Evolutionary conservation across 192 early-diverging fungal species (phyloP).

Genomic region (Coemansia sp.): DNA sequence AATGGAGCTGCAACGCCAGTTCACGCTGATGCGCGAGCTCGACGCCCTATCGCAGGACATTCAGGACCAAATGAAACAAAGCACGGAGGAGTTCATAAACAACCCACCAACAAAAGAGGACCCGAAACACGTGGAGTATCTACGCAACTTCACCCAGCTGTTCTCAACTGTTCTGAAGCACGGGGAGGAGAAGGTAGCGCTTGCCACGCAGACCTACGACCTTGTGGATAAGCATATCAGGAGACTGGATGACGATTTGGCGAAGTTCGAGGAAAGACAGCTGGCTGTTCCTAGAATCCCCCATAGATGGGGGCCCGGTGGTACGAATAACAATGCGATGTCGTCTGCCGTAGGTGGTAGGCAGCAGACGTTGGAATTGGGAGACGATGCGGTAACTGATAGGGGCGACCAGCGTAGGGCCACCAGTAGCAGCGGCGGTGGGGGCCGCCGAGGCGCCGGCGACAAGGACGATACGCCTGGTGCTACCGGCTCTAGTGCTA

Average conservation of each 20-base stretch:
- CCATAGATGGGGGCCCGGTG: slow-evolving; percentile 36
- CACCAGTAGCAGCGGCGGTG: not conserved
- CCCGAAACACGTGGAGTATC: slow-evolving; percentile 52
- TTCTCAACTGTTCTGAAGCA: slow-evolving; percentile 80
- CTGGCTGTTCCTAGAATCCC: slow-evolving; percentile 59
- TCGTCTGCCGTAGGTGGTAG: not conserved
- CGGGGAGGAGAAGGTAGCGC: slow-evolving; percentile 90
- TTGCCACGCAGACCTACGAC: slow-evolving; percentile 93
- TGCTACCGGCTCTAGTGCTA: not conserved
- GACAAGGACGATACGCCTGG: not conserved
- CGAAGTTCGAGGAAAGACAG: slow-evolving; percentile 90
- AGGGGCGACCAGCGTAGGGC: not conserved
- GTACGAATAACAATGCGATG: not conserved
- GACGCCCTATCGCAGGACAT: slow-evolving; percentile 74
- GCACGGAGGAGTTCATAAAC: slow-evolving; percentile 74
- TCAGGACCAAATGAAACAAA: slow-evolving; percentile 65
- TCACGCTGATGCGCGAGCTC: slow-evolving; percentile 92
- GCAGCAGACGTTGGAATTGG: too few relatives aligned
- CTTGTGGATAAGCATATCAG: slow-evolving; percentile 90
- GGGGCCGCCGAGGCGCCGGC: too few relatives aligned
- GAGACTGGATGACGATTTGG: slow-evolving; percentile 87
- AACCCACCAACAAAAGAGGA: slow-evolving; percentile 55
- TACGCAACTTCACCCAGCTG: slow-evolving; percentile 52
- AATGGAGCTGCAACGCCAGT: slow-evolving; percentile 78
- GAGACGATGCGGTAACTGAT: not conserved